Percentiles rank a stretch among this genome's conserved stretches.
These are phyloP conservation scores for Lentithecium fluviatile DNA, from an alignment of 495 filamentous ascomycete genomes.

Conservation along the genomic window DNA sequence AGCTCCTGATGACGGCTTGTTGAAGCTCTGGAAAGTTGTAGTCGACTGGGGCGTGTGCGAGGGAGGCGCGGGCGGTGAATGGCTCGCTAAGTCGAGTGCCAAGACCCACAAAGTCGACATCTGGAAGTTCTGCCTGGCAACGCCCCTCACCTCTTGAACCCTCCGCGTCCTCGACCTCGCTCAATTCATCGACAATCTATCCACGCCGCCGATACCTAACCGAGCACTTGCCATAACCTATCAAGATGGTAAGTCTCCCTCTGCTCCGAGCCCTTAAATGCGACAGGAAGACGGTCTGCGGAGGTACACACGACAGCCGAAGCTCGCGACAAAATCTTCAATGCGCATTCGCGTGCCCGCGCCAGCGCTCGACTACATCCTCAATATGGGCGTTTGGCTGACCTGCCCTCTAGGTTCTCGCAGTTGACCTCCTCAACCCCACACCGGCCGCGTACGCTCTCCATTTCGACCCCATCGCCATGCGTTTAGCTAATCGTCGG, in stretches of 20 bases:
- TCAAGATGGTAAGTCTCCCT: conserved; percentile 31
- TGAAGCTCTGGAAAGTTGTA: too few relatives aligned
- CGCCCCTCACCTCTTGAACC: neutral
- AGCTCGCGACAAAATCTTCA: conserved; percentile 19
- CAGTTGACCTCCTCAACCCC: conserved; percentile 99
- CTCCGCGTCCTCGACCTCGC: conserved; percentile 16
- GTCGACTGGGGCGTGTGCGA: too few relatives aligned
- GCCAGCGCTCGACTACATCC: neutral
- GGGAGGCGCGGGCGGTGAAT: too few relatives aligned
- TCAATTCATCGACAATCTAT: conserved; percentile 22
- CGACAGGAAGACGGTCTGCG: neutral
- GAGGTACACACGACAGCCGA: conserved; percentile 21
- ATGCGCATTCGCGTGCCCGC: neutral
- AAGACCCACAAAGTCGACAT: neutral
- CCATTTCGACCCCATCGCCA: neutral
- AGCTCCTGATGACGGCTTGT: too few relatives aligned
- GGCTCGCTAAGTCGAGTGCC: neutral
- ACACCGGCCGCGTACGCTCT: conserved; percentile 67
- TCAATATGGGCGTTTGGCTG: neutral
- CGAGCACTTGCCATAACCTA: conserved; percentile 14
- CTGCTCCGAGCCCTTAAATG: neutral
- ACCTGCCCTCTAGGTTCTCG: conserved; percentile 74
- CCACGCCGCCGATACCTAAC: conserved; percentile 1
- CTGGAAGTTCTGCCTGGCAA: neutral
- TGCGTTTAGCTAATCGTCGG: conserved; percentile 1